Evolutionary conservation across 805 yeast species (phyloP), one percentile per base, ranked within the genome.

Genomic region (Metschnikowia koreensis): DNA sequence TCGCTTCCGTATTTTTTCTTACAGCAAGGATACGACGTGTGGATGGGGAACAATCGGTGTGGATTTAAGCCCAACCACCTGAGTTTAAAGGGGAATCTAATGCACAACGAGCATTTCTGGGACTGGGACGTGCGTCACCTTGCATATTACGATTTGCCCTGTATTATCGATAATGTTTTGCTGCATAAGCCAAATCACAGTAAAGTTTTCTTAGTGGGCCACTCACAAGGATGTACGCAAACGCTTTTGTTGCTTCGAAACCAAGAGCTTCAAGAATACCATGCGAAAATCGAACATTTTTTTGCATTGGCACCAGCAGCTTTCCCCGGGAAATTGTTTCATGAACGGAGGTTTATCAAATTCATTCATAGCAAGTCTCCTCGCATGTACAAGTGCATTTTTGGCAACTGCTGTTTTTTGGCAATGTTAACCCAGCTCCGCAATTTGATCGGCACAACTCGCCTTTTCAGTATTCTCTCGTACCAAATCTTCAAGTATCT

Each of bases 171-270:
- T 36, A 77, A 79, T 50, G 86, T 91, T 0, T 66, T 84, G 36
- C 53, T 65, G 1, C 73, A 70, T 49, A 68, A 70, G 48, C 74
- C 80, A 0, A 47, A 66, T 45, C 73, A 66, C 47, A 62, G 64
- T 3, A 79, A 83, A 59, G 60, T 92, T 7, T 76, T 86, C 0
- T 67, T 93, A 22, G 77, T 85, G 9, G 92, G 92, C 1, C 99
- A 93, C 65, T 89, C 96, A 13, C 98, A 94, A 69, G 98, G 98
- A 0, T 91, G 97, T 1, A 83, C 97, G 0, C 97, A 92, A 66
- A 77, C 87, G 0, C 86, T 90, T 50, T 70, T 87, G 60, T 81
- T 90, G 44, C 71, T 94, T 36, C 78, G 86, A 15, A 72, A 73
- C 55, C 63, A 59, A 6, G 59, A 69, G 16, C 60, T 71, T 38